These are phyloP conservation scores for Nigrospora osmanthi DNA, from an alignment of 2,329 filamentous ascomycete genomes.

Conservation along the genomic window DNA sequence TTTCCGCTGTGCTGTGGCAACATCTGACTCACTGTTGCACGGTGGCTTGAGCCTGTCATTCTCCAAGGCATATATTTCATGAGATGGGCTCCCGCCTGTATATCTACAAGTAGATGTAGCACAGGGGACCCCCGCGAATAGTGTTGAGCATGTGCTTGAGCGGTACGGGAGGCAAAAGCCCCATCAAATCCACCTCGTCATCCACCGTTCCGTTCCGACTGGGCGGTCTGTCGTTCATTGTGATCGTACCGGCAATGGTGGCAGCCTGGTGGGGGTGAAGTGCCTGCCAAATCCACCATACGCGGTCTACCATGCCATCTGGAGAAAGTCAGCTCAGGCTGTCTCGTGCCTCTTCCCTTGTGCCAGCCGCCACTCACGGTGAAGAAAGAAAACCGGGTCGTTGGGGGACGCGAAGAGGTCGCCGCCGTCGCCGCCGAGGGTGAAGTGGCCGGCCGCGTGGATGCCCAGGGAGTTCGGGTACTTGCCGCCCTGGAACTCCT, in stretches of 20 bases:
- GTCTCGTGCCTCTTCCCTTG: too few species aligned
- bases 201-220: conserved; percentile 14
- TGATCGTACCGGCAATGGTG: conserved; percentile 15
- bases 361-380: conserved; percentile 2
- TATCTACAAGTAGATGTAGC: conserved; percentile 10
- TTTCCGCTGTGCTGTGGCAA: too few species aligned
- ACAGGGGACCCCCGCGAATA: conserved; percentile 10
- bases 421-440: conserved; percentile 14
- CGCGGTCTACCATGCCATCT: conserved; percentile 14
- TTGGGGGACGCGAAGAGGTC: conserved; percentile 15
- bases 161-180: not conserved
- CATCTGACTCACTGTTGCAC: too few species aligned
- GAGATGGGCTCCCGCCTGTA: too few species aligned
- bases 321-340: too few species aligned
- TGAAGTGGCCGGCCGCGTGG: conserved; percentile 19
- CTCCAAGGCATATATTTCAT: too few species aligned
- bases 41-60: too few species aligned
- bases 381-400: conserved; percentile 16
- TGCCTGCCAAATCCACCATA: conserved; percentile 18
- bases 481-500: conserved; percentile 20
- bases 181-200: conserved; percentile 13
- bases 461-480: conserved; percentile 16
- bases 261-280: conserved; percentile 6
- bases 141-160: conserved; percentile 9
- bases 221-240: conserved; percentile 14